Conservation (phyloP, 495 filamentous ascomycete genomes). For the Lasiosphaeria ovina region DNA sequence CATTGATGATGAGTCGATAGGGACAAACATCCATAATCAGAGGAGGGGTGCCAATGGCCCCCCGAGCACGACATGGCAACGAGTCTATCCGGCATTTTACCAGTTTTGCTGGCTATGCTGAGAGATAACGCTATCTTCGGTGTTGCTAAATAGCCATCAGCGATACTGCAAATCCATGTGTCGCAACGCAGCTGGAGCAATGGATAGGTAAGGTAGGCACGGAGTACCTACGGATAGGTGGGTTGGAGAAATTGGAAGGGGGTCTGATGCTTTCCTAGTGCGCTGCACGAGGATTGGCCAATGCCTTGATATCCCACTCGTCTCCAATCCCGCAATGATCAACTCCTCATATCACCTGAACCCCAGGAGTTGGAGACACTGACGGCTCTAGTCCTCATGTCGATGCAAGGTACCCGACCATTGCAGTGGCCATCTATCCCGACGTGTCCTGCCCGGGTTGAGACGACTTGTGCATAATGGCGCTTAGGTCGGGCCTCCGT, state of each 20-base stretch:
- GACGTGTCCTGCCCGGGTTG: constrained; percentile 1
- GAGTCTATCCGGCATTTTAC: constrained; percentile 38
- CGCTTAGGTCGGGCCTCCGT: constrained; percentile 9
- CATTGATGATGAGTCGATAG: neutral
- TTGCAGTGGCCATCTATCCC: neutral
- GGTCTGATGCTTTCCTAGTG: constrained; percentile 2
- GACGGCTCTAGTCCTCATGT: neutral
- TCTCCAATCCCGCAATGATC: constrained; percentile 18
- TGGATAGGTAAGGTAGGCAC: neutral
- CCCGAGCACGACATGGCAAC: constrained; percentile 17
- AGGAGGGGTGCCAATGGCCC: constrained; percentile 21
- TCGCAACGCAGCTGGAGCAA: constrained; percentile 26
- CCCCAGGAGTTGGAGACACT: constrained; percentile 5
- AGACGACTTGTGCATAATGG: constrained; percentile 7
- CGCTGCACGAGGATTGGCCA: constrained; percentile 15
- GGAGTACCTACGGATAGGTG: constrained; percentile 9
- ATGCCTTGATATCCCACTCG: constrained; percentile 18
- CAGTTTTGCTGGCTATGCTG: constrained; percentile 34
- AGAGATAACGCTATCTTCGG: constrained; percentile 21
- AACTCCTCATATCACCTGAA: constrained; percentile 16
- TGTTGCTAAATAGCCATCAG: constrained; percentile 32
- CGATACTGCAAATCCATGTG: constrained; percentile 18
- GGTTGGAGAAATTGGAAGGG: constrained; percentile 28
- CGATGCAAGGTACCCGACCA: constrained; percentile 35
- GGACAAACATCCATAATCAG: constrained; percentile 34